These are phyloP conservation scores for Ceratocystis cubensis DNA, from an alignment of 2,329 filamentous ascomycete genomes.

Conservation along the genomic window DNA sequence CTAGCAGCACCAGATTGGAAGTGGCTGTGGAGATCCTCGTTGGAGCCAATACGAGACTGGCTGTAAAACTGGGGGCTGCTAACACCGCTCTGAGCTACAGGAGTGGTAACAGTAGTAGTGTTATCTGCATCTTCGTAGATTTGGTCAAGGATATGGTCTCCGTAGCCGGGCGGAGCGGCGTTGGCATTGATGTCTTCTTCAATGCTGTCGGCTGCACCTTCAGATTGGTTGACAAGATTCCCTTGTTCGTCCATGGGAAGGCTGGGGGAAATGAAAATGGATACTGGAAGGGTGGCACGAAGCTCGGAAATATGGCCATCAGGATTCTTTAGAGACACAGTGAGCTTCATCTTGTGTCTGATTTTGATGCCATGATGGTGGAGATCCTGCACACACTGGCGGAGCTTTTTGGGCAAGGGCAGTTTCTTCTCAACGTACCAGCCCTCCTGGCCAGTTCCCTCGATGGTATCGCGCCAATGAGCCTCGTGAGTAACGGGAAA, in stretches of 20 bases:
- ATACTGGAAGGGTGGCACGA: conserved; percentile 77
- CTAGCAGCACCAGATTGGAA: conserved; percentile 32
- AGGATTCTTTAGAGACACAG: conserved; percentile 82
- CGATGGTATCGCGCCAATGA: conserved; percentile 57
- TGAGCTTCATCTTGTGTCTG: conserved; percentile 82
- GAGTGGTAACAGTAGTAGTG: conserved; percentile 64
- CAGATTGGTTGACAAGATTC: conserved; percentile 54
- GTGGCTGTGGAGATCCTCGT: conserved; percentile 57
- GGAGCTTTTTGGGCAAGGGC: conserved; percentile 68
- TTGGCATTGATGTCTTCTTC: conserved; percentile 40
- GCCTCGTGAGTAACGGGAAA: conserved; percentile 44
- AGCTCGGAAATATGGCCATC: conserved; percentile 87
- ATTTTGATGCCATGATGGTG: conserved; percentile 84
- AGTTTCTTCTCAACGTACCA: conserved; percentile 49
- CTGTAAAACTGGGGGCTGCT: conserved; percentile 62
- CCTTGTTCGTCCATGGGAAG: conserved; percentile 81
- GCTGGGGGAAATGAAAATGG: conserved; percentile 91
- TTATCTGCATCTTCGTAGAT: conserved; percentile 75
- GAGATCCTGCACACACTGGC: conserved; percentile 77
- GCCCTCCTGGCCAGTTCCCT: conserved; percentile 54
- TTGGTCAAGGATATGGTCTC: conserved; percentile 77
- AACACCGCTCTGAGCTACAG: conserved; percentile 56
- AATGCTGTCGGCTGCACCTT: conserved; percentile 25
- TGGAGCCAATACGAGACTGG: conserved; percentile 61
- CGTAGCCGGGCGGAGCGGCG: conserved; percentile 83